These are phyloP conservation scores for Ceratocystis cubensis DNA, from an alignment of 2,329 filamentous ascomycete genomes.

Conservation along the genomic window DNA sequence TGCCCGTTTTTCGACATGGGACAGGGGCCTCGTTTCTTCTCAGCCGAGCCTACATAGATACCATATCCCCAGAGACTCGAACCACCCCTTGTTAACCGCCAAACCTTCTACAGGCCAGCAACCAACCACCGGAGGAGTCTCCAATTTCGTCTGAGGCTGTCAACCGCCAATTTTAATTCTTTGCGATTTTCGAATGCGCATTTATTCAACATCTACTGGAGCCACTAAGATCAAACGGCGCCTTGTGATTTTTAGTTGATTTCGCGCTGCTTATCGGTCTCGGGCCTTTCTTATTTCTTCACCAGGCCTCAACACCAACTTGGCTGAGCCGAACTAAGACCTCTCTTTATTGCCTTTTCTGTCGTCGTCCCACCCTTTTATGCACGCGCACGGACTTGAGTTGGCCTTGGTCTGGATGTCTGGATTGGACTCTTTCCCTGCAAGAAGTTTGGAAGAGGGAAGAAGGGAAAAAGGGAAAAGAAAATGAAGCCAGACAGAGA, in stretches of 20 bases:
- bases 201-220: no score
- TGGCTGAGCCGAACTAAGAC: neutral
- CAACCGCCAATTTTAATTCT: neutral
- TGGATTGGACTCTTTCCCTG: neutral
- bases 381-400: constrained; percentile 2
- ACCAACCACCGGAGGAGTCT: neutral
- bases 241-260: neutral
- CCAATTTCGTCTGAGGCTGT: neutral
- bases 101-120: neutral
- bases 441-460: neutral
- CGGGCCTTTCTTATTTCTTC: neutral
- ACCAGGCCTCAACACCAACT: neutral
- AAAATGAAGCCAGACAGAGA: neutral
- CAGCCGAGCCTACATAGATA: no score
- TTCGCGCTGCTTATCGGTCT: neutral
- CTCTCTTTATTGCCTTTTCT: neutral
- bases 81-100: no score
- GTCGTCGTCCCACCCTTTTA: neutral
- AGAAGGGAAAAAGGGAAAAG: neutral
- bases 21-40: neutral
- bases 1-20: neutral
- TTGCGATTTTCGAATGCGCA: neutral
- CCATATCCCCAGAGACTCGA: no score
- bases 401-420: neutral
- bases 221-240: no score